Conservation (phyloP, 2,329 filamentous ascomycete genomes). For the Didymella arachidicola region DNA sequence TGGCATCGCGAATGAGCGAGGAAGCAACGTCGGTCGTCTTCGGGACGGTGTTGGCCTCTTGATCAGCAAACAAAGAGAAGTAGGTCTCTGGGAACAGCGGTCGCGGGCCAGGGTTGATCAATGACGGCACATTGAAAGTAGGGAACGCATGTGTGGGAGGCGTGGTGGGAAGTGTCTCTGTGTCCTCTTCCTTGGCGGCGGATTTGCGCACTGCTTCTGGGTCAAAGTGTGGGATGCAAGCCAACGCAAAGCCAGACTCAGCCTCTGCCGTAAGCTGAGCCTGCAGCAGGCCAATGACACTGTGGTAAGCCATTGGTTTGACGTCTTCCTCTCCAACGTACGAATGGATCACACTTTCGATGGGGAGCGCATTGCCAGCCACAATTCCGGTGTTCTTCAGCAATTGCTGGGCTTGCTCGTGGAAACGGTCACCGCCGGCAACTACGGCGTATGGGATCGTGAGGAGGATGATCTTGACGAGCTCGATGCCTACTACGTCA, state of each 20-base stretch:
- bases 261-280: constrained; percentile 84
- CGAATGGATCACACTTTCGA: constrained; percentile 87
- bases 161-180: constrained; percentile 57
- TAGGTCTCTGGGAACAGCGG: constrained; percentile 91
- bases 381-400: constrained; percentile 96
- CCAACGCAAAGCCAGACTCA: constrained; percentile 75
- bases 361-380: constrained; percentile 82
- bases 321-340: constrained; percentile 72
- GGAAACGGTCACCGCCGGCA: constrained; percentile 49
- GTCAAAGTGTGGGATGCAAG: constrained; percentile 66
- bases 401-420: constrained; percentile 76
- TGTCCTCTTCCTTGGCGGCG: constrained; percentile 60
- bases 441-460: constrained; percentile 87
- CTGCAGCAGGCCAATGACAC: constrained; percentile 82
- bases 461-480: constrained; percentile 95
- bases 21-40: constrained; percentile 77
- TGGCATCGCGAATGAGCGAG: constrained; percentile 81
- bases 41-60: constrained; percentile 90
- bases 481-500: constrained; percentile 82
- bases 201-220: constrained; percentile 60
- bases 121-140: constrained; percentile 74
- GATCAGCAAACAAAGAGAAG: constrained; percentile 88
- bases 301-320: constrained; percentile 70
- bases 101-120: constrained; percentile 75
- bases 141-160: constrained; percentile 80